Evolutionary conservation across 2,329 filamentous ascomycete species (phyloP).

Genomic region (Botrytis fabae): DNA sequence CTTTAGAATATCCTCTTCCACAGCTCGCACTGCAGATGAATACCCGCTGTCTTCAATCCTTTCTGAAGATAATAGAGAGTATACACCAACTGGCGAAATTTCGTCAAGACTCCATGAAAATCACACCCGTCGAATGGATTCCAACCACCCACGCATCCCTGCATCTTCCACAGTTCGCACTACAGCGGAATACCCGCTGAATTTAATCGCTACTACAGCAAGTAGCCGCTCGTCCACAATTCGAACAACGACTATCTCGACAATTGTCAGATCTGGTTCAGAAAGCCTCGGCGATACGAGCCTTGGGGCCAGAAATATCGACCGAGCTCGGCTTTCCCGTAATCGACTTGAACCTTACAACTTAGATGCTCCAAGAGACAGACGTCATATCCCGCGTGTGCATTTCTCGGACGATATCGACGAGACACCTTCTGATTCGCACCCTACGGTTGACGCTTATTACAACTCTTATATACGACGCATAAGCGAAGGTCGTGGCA

Average conservation of each 20-base stretch:
- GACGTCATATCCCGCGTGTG: neutral
- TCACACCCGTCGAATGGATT: no score
- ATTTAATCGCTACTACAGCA: neutral
- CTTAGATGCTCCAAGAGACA: neutral
- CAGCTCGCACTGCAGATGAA: neutral
- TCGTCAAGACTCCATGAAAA: no score
- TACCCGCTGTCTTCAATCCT: neutral
- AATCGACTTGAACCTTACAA: neutral
- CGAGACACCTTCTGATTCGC: neutral
- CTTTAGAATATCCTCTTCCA: fast-evolving
- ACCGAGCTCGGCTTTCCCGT: neutral
- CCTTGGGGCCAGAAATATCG: no score
- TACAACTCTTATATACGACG: neutral
- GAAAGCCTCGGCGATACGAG: neutral
- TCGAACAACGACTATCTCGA: neutral
- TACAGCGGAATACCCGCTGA: neutral
- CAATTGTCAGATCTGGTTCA: no score
- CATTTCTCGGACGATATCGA: neutral
- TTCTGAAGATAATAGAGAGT: neutral
- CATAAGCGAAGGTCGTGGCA: neutral
- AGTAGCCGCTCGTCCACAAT: neutral
- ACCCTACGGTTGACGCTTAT: neutral
- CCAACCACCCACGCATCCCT: no score
- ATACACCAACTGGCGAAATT: no score
- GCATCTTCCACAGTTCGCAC: neutral